Evolutionary conservation across 2,329 filamentous ascomycete genomes (phyloP), one percentile per base, ranked within the genome.

Genomic region (Nothomitra cinnamomea): DNA sequence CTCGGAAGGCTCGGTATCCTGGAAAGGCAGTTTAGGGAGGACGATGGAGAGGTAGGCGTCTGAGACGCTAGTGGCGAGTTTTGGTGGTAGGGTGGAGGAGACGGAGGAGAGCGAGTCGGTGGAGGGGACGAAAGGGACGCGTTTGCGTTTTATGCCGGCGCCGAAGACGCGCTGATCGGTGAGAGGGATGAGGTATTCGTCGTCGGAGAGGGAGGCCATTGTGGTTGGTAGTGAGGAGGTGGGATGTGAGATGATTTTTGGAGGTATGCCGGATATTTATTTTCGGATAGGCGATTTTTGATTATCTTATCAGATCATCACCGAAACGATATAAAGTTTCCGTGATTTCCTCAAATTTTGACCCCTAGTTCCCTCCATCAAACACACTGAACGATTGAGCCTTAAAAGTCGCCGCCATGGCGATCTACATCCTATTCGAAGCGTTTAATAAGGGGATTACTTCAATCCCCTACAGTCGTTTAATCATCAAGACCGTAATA

Each of bases 41-140:
- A 87, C 83, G 55, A 87, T 73, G 56, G 74, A 77, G 24, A 85
- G 73, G 60, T 87, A 87, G 47, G 78, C 67, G 54, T 85, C 78
- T 1, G 77, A 72, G 35, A 24, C 28, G 24, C 19, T 2, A 24
- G 45, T 77, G 63, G 25, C 64, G 63, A 13, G 59, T 55, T 7
- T 64, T 42, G 1, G 58, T 51, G 15, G 25, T 54, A 58, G 57
- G 13, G 61, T 63, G 1, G 63, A 59, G 7, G 60, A 63, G 13
- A 63, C 55, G 10, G 68, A 64, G 1, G 65, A 65, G 24, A 69
- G 59, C 45, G 21, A 63, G 60, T 53, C 32, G 12, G 69, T 67
- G 19, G 77, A 72, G 19, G 74, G 70, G 13, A 83, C 75, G 61
- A 83, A 83, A 4, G 71, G 69, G 43, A 83, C 73, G 52, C 68